Conservation (phyloP, 1,284 basidiomycete genomes). For the Prillingera fragicola region DNA sequence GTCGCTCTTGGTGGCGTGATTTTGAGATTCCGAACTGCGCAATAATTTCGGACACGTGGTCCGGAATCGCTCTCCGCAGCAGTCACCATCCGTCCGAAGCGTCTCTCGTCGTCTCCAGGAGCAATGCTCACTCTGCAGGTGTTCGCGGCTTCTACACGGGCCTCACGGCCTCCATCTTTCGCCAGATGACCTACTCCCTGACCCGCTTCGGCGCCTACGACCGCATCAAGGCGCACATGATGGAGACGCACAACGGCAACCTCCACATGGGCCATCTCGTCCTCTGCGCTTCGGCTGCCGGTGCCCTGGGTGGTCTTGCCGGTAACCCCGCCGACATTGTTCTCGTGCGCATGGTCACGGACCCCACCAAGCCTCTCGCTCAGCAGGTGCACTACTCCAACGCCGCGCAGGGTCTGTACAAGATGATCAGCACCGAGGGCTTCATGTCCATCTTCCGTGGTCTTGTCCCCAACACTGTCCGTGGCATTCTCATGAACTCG, state of each 20-base stretch:
- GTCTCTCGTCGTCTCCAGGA: too few species aligned
- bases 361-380: slow-evolving; percentile 37
- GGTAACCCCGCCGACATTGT: slow-evolving; percentile 42
- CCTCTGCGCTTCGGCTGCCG: slow-evolving; percentile 36
- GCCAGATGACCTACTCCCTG: slow-evolving; percentile 47
- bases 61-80: too few species aligned
- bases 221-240: slow-evolving; percentile 33
- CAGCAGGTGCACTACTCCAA: slow-evolving; percentile 45
- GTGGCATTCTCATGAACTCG: slow-evolving; percentile 54
- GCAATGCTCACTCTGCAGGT: slow-evolving; percentile 21
- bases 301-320: slow-evolving; percentile 42
- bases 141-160: slow-evolving; percentile 46
- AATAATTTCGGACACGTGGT: too few species aligned
- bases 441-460: slow-evolving; percentile 49
- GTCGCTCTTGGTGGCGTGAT: too few species aligned
- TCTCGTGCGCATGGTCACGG: slow-evolving; percentile 43
- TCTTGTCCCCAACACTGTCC: slow-evolving; percentile 51
- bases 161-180: slow-evolving; percentile 44
- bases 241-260: slow-evolving; percentile 14
- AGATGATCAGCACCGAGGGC: slow-evolving; percentile 51
- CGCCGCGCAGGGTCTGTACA: slow-evolving; percentile 49
- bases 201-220: slow-evolving; percentile 47
- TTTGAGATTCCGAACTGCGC: too few species aligned
- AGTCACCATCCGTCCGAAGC: too few species aligned
- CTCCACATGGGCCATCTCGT: slow-evolving; percentile 40